Conservation (phyloP, 768 basidiomycete species). For the Agaricus bisporus region DNA sequence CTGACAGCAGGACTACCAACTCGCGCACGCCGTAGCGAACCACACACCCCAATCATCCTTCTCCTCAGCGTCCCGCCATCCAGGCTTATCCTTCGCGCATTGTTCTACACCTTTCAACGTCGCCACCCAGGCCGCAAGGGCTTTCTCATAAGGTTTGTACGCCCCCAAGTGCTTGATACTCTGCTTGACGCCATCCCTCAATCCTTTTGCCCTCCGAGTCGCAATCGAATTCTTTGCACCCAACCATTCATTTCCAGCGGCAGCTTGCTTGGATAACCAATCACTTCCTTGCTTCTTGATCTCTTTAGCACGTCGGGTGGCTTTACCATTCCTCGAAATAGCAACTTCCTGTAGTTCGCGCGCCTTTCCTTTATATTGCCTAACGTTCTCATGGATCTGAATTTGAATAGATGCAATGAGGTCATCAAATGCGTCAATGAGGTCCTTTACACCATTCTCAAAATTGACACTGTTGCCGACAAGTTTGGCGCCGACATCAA, state of each 20-base stretch:
- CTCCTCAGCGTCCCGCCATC: neutral
- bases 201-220: conserved; percentile 32
- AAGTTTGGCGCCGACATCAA: conserved; percentile 42
- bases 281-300: conserved; percentile 43
- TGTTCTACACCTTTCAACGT: conserved; percentile 7
- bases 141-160: conserved; percentile 18
- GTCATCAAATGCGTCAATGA: conserved; percentile 54
- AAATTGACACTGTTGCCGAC: conserved; percentile 34
- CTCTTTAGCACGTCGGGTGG: conserved; percentile 47
- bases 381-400: conserved; percentile 40
- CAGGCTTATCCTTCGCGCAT: conserved; percentile 6
- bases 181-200: conserved; percentile 32
- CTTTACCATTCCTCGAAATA: conserved; percentile 41
- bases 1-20: neutral
- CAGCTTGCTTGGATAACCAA: conserved; percentile 23
- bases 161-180: conserved; percentile 22
- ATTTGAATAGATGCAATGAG: conserved; percentile 43
- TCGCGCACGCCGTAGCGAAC: neutral
- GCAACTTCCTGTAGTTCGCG: conserved; percentile 39
- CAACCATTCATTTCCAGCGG: conserved; percentile 35
- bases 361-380: conserved; percentile 43
- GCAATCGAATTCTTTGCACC: conserved; percentile 36
- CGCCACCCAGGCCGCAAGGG: conserved; percentile 15
- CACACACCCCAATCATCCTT: neutral
- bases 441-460: conserved; percentile 44